Evolutionary conservation across 2,329 filamentous ascomycete genomes (phyloP).

Genomic region (Trichoderma arundinaceum): DNA sequence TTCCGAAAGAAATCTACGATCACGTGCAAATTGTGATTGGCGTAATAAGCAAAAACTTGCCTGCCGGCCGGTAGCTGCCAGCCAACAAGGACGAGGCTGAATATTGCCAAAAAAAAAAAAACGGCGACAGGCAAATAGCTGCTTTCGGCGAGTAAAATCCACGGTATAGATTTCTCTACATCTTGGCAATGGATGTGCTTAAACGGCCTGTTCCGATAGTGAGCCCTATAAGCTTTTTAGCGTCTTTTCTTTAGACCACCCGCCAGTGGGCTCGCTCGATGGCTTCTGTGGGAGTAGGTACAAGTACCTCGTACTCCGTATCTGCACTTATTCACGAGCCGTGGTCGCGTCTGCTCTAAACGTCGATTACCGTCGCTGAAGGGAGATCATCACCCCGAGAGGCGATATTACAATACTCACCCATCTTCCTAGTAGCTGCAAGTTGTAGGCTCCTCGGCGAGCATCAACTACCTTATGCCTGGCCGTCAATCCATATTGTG

Average conservation of each 20-base stretch:
- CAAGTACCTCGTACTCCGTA: no score
- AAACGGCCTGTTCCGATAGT: not conserved
- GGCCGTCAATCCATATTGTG: not conserved
- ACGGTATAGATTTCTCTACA: no score
- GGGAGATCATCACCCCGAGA: no score
- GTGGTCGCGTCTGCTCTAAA: no score
- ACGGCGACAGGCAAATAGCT: no score
- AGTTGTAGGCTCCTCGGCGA: not conserved
- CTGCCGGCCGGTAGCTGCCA: no score
- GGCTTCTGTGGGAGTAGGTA: no score
- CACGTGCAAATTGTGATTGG: not conserved
- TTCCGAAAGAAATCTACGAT: not conserved
- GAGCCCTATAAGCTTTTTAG: slow-evolving; percentile 13
- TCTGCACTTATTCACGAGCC: no score
- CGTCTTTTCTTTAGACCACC: slow-evolving; percentile 3
- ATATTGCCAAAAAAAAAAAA: no score
- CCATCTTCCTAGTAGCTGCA: not conserved
- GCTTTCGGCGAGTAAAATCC: no score
- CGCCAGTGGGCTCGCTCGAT: no score
- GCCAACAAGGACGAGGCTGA: not conserved
- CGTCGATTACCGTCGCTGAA: no score
- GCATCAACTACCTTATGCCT: not conserved
- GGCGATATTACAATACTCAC: not conserved
- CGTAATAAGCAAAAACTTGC: not conserved
- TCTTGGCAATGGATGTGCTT: not conserved